These are phyloP conservation scores for Verticillium klebahnii DNA, from an alignment of 2,329 filamentous ascomycete genomes.

Conservation along the genomic window DNA sequence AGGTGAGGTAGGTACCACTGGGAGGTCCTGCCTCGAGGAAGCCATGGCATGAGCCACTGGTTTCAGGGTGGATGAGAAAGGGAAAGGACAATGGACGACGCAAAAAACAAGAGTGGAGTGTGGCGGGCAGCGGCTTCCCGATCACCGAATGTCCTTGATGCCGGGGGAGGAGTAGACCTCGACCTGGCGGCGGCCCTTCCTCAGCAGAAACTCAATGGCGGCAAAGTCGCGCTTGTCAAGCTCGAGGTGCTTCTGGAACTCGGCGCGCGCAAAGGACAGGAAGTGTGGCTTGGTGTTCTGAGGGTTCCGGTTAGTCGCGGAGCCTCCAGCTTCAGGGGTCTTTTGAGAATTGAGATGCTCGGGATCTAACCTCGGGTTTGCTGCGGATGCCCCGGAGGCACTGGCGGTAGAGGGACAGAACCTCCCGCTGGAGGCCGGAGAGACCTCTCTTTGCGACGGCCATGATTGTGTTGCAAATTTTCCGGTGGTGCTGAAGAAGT, in stretches of 20 bases:
- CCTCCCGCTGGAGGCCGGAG: slow-evolving; percentile 87
- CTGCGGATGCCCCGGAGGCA: slow-evolving; percentile 77
- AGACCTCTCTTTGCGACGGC: slow-evolving; percentile 34
- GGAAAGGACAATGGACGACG: not conserved
- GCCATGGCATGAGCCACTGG: not conserved
- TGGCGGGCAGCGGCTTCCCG: slow-evolving; percentile 5
- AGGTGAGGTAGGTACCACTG: not conserved
- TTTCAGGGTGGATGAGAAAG: not conserved
- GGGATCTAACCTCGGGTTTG: slow-evolving; percentile 63
- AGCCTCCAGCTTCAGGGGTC: not conserved
- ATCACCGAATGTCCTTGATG: slow-evolving; percentile 67
- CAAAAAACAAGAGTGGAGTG: not conserved
- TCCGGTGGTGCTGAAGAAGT: not conserved
- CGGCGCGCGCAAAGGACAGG: slow-evolving; percentile 57
- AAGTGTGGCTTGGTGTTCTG: slow-evolving; percentile 59
- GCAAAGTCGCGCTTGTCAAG: slow-evolving; percentile 82
- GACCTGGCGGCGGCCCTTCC: slow-evolving; percentile 76
- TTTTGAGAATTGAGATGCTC: not conserved
- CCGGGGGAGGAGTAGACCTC: slow-evolving; percentile 76
- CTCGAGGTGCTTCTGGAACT: slow-evolving; percentile 68
- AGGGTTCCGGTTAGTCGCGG: slow-evolving; percentile 6
- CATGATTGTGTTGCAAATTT: slow-evolving; percentile 1
- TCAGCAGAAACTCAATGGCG: slow-evolving; percentile 78
- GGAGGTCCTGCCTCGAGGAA: not conserved
- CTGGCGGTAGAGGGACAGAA: slow-evolving; percentile 77